Conservation (phyloP, 116 monocot species). For the Phalaenopsis hybrid region DNA sequence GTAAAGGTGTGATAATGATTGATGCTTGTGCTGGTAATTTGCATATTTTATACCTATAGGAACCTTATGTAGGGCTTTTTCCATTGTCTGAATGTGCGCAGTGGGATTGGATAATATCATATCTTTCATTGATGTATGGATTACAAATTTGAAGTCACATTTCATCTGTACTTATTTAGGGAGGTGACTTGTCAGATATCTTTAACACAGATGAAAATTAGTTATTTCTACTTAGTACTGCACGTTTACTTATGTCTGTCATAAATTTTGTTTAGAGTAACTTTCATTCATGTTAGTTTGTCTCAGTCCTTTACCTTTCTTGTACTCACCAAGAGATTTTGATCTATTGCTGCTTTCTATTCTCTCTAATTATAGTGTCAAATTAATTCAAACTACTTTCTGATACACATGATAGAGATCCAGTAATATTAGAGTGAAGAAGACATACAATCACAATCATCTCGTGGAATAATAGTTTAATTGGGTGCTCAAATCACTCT, state of each 20-base stretch:
- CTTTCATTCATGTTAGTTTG: neutral
- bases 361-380: neutral
- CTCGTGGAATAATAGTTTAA: neutral
- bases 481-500: too few species aligned
- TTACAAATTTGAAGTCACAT: neutral
- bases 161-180: neutral
- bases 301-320: neutral
- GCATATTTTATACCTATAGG: neutral
- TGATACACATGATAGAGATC: neutral
- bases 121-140: neutral
- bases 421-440: neutral
- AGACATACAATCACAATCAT: neutral
- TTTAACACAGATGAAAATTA: neutral
- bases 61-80: neutral
- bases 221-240: neutral
- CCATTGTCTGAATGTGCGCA: neutral
- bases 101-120: neutral
- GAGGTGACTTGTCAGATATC: neutral
- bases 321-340: neutral
- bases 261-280: neutral
- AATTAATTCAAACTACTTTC: neutral
- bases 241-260: neutral
- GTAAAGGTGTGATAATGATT: neutral
- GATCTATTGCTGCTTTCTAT: neutral
- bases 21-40: neutral